These are phyloP conservation scores for Sarcomyxa edulis DNA, from an alignment of 768 basidiomycete genomes.

Conservation along the genomic window DNA sequence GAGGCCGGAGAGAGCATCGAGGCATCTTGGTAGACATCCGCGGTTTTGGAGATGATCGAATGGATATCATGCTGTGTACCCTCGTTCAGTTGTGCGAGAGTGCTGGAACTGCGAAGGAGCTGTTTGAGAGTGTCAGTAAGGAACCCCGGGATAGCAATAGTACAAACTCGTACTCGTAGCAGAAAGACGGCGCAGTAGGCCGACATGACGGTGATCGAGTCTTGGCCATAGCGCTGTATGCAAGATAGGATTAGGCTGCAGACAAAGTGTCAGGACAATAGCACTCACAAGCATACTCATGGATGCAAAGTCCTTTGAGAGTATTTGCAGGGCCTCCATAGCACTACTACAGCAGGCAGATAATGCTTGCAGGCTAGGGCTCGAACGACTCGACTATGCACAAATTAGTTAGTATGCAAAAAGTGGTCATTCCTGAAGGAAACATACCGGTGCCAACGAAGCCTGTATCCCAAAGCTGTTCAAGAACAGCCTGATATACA, in stretches of 20 bases:
- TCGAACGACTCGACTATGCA: constrained; percentile 47
- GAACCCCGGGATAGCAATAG: too few species aligned
- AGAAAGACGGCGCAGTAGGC: constrained; percentile 82
- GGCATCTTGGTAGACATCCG: constrained; percentile 75
- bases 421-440: constrained; percentile 6
- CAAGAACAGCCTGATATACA: constrained; percentile 76
- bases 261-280: background rate
- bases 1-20: constrained; percentile 56
- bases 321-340: constrained; percentile 62
- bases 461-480: constrained; percentile 80
- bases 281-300: constrained; percentile 67
- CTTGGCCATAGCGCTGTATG: constrained; percentile 74
- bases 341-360: constrained; percentile 73
- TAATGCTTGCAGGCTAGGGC: constrained; percentile 63
- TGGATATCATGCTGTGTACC: constrained; percentile 63
- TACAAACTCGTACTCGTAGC: constrained; percentile 62
- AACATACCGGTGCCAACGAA: constrained; percentile 49
- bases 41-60: constrained; percentile 58
- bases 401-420: constrained; percentile 5
- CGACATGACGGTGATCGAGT: constrained; percentile 81
- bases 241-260: constrained; percentile 8
- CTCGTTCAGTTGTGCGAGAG: constrained; percentile 51
- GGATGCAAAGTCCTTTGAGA: constrained; percentile 66
- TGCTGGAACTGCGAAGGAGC: constrained; percentile 66
- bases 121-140: constrained; percentile 8